Evolutionary conservation across 1,284 basidiomycete genomes (phyloP).

Genomic region (Kwoniella shivajii): DNA sequence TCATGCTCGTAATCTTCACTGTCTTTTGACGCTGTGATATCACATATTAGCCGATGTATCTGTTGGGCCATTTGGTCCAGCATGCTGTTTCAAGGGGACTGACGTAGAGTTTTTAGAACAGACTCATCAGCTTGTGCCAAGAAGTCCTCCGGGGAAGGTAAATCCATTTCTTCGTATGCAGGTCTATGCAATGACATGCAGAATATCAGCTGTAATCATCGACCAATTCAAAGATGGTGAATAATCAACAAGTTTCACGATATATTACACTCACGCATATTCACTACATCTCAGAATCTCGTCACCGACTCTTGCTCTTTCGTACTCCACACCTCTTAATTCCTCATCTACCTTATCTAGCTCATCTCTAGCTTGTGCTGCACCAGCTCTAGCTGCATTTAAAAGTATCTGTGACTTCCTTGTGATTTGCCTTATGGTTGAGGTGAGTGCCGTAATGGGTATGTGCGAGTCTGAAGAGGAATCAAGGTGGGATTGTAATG

Average conservation of each 20-base stretch:
- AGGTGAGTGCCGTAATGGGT: slow-evolving; percentile 27
- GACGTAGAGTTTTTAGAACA: slow-evolving; percentile 32
- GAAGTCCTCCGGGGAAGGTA: slow-evolving; percentile 31
- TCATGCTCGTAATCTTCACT: slow-evolving; percentile 36
- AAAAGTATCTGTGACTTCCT: slow-evolving; percentile 35
- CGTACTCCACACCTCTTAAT: slow-evolving; percentile 44
- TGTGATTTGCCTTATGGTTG: slow-evolving; percentile 35
- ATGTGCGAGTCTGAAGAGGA: slow-evolving; percentile 3
- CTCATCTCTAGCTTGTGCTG: slow-evolving; percentile 32
- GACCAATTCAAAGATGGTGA: too few species aligned
- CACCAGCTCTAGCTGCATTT: slow-evolving; percentile 37
- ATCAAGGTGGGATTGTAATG: slow-evolving; percentile 25
- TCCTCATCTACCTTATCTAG: slow-evolving; percentile 42
- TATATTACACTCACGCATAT: slow-evolving; percentile 42
- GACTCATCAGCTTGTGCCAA: slow-evolving; percentile 18
- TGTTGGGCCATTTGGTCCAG: too few species aligned
- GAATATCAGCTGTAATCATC: background rate
- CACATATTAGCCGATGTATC: too few species aligned
- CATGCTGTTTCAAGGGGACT: slow-evolving; percentile 11
- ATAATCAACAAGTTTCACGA: too few species aligned
- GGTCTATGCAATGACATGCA: slow-evolving; percentile 26
- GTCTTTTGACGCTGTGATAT: slow-evolving; percentile 24
- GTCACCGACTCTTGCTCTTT: slow-evolving; percentile 41
- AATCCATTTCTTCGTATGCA: slow-evolving; percentile 33
- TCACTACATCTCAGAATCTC: slow-evolving; percentile 45